Evolutionary conservation across 495 filamentous ascomycete genomes (phyloP).

Genomic region (Aspergillus avenaceus): DNA sequence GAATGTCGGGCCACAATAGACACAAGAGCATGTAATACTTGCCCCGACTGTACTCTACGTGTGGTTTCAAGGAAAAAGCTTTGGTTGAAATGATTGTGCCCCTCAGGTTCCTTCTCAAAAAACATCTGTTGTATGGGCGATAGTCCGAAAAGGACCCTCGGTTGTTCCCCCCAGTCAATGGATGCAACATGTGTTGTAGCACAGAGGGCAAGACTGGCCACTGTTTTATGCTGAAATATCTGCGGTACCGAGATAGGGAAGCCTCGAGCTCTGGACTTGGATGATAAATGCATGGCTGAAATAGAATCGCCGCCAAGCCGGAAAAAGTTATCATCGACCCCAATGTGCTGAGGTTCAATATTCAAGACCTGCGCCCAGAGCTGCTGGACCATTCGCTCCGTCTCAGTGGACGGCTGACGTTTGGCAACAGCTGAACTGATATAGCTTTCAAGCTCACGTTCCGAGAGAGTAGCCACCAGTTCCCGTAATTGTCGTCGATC

Average conservation of each 20-base stretch:
- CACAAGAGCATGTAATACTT: not conserved
- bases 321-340: slow-evolving; percentile 44
- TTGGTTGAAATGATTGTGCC: slow-evolving; percentile 1
- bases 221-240: too few species aligned
- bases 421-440: not conserved
- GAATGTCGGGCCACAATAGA: not conserved
- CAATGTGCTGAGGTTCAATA: not conserved
- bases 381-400: not conserved
- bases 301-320: slow-evolving; percentile 49
- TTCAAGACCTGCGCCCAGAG: not conserved
- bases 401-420: not conserved
- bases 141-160: not conserved
- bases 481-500: slow-evolving; percentile 13
- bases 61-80: not conserved
- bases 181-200: too few species aligned
- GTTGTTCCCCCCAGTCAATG: too few species aligned
- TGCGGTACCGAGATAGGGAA: too few species aligned
- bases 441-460: not conserved
- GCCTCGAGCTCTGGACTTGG: too few species aligned
- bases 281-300: slow-evolving; percentile 46
- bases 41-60: not conserved
- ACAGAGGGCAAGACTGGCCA: too few species aligned
- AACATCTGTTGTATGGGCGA: slow-evolving; percentile 1
- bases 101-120: not conserved
- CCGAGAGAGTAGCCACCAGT: not conserved